Evolutionary conservation across 768 basidiomycete species (phyloP), one percentile per base, ranked within the genome.

Genomic region (Tricholomella constricta): DNA sequence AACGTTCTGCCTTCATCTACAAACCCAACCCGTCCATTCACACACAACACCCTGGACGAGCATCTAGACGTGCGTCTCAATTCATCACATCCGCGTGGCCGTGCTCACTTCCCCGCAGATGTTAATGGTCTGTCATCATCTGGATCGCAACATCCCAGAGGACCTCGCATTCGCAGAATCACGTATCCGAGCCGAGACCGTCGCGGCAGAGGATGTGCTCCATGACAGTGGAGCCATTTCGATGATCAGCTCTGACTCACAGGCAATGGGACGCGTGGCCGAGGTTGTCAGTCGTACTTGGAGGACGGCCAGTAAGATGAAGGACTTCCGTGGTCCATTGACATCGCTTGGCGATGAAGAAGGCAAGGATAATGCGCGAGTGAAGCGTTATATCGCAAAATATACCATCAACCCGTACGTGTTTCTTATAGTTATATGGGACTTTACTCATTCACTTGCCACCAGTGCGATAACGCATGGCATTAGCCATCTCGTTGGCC

Each of bases 111-210:
- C n/a, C 47, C 58, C 35, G 51, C 12, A 97, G 95, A 99, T 98
- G 97, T 78, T 98, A 20, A 98, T 98, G 94, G 94, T 98, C n/a
- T 97, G 94, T 69, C 96, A 99, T 68, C 96, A 99, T 69, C 82
- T 99, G 51, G 93, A 97, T 72, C 84, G 78, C 60, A 81, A 78
- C n/a, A 93, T 96, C 59, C 82, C 89, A 1, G 97, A 99, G 72
- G 97, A 99, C 60, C 78, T 98, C 36, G 84, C 89, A 1, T 99
- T 99, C 62, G 96, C 97, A 3, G 95, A 98, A 58, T 98, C 96
- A 7, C 89, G 97, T 31, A 98, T 99, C 62, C 84, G 97, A 31
- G 93, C 85, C 0, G 96, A 98, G 73, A 99, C 97, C 0, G 88
- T 98, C 38, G 97, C 97, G 0, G 97, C 97, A 1, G 97, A 99